Percentiles rank a stretch among this genome's conserved stretches.
These are phyloP conservation scores for Gastrolobium villosum DNA, from an alignment of 306 rosid species.

Conservation along the genomic window DNA sequence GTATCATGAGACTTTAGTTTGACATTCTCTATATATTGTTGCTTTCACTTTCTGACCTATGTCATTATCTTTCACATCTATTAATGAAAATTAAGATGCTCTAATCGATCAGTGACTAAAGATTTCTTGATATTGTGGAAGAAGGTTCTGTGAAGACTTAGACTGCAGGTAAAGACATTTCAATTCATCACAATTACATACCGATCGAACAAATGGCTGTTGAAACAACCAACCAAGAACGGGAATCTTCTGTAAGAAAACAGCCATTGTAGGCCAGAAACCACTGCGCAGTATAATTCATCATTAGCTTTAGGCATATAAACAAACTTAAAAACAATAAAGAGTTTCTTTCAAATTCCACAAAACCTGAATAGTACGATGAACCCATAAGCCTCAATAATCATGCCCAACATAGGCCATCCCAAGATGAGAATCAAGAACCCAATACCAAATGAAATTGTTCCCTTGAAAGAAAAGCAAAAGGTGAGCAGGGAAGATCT, in stretches of 20 bases:
- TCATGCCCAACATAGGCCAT: constrained; percentile 98
- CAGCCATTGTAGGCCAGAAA: constrained; percentile 99
- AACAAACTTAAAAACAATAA: constrained; percentile 32
- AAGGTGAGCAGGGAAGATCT: constrained; percentile 17
- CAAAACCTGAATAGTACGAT: constrained; percentile 87
- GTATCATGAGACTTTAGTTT: not conserved
- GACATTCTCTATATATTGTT: not conserved
- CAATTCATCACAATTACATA: constrained; percentile 56
- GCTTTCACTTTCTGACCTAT: not conserved
- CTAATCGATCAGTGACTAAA: constrained; percentile 26
- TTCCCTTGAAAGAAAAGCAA: constrained; percentile 67
- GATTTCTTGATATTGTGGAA: constrained; percentile 29
- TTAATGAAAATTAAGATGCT: constrained; percentile 23
- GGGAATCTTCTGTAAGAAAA: constrained; percentile 94
- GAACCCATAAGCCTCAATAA: constrained; percentile 93
- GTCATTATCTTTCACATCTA: constrained; percentile 15
- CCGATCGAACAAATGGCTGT: constrained; percentile 88
- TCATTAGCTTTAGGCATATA: constrained; percentile 48
- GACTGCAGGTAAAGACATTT: constrained; percentile 1
- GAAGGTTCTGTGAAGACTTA: constrained; percentile 12
- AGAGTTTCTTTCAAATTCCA: constrained; percentile 33
- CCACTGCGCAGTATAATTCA: constrained; percentile 73
- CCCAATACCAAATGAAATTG: constrained; percentile 92
- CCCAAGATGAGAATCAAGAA: constrained; percentile 89
- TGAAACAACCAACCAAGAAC: constrained; percentile 93